phyloP scores from a whole-genome alignment of 148 eudicot species.

The Bassia scoparia region DNA sequence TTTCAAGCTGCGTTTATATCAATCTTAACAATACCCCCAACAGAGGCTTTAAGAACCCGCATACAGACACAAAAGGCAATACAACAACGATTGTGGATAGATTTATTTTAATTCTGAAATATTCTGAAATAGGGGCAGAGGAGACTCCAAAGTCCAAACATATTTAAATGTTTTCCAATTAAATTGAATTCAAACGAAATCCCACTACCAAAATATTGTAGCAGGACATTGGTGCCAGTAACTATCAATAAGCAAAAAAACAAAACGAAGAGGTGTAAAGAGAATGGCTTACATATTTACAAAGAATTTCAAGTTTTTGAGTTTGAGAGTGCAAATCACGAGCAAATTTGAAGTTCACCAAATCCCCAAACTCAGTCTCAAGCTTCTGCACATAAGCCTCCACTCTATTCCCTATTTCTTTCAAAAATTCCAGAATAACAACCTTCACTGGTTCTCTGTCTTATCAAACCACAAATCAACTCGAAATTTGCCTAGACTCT shows the following conservation, averaged over 20 bases:
- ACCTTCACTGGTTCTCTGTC: slow-evolving; percentile 79
- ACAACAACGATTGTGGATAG: no score
- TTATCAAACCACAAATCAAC: slow-evolving; percentile 16
- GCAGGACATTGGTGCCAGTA: not conserved
- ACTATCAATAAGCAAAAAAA: not conserved
- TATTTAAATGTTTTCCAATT: not conserved
- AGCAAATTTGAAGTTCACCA: slow-evolving; percentile 73
- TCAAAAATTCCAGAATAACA: slow-evolving; percentile 80
- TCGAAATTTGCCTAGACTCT: no score
- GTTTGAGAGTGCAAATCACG: slow-evolving; percentile 65
- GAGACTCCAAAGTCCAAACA: not conserved
- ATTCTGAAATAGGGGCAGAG: no score
- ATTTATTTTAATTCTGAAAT: no score
- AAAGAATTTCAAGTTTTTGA: slow-evolving; percentile 74
- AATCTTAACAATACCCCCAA: no score
- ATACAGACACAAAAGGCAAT: no score
- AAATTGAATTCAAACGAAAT: not conserved
- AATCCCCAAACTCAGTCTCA: slow-evolving; percentile 73
- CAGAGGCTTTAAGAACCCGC: no score
- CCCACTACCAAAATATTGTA: not conserved
- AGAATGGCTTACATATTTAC: slow-evolving; percentile 69
- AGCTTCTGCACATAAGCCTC: slow-evolving; percentile 69
- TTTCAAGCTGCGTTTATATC: no score
- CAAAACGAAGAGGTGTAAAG: not conserved
- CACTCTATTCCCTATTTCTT: slow-evolving; percentile 65